Evolutionary conservation across 202 grass and related monocot genomes (phyloP), one percentile per base, ranked within the genome.

Genomic region (Cymbopogon flexuosus): DNA sequence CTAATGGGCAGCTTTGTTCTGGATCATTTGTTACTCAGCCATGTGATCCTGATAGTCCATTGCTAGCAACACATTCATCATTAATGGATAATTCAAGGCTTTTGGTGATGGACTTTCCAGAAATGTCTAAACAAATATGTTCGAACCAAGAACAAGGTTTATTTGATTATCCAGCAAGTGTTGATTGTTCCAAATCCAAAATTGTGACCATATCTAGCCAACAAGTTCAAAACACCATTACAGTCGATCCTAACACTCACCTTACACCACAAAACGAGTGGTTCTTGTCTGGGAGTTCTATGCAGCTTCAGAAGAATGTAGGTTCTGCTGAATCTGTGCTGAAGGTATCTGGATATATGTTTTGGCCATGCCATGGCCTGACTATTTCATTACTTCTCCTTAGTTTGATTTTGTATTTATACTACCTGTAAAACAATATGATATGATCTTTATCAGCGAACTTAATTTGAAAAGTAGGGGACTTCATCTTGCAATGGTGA

Each of bases 271-370:
- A 51, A 73, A 81, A 81, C 22, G 39, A 65, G 8, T 67, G 46
- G 27, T 87, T 87, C 5, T 59, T 77, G 36, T 69, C 73, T 71
- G 73, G 73, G 43, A 61, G 66, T 84, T 66, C 77, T 10, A 40
- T 58, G 70, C 72, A 41, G n/a, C 72, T 75, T 79, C 12, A 29
- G 14, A 51, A 72, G 18, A 51, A 33, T 51, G 69, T 87, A 58
- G 33, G 18, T 3, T 76, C 47, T 81, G 82, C 72, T 57, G 71
- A 77, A 23, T 71, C 77, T 82, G 34, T 75, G 65, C 62, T 72
- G 39, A 75, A 90, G 87, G 84, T 93, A 87, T 69, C 34, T 70
- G 65, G 83, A 68, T 74, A 45, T 36, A 59, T 18, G 24, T 34
- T 77, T 62, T 0, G 4, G 43, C 47, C 1, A 65, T 69, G 10